Percentiles rank a stretch among this genome's conserved stretches.
These are phyloP conservation scores for Ceratobasidium sp. DNA, from an alignment of 1,284 basidiomycete genomes.

Conservation along the genomic window DNA sequence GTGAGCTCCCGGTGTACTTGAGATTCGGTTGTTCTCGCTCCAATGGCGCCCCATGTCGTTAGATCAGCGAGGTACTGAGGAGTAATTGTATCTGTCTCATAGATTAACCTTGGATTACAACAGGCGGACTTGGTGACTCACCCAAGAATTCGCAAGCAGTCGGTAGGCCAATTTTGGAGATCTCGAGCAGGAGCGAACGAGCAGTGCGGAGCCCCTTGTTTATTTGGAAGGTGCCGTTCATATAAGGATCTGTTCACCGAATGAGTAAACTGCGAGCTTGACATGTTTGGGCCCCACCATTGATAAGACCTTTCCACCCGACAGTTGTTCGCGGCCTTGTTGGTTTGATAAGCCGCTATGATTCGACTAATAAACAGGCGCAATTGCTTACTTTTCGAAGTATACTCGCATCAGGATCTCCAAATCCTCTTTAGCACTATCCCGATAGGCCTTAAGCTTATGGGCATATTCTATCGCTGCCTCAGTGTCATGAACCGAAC, in stretches of 20 bases:
- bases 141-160: conserved; percentile 87
- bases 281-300: conserved; percentile 61
- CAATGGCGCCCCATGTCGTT: conserved; percentile 97
- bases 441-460: conserved; percentile 83
- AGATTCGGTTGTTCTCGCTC: conserved; percentile 94
- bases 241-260: conserved; percentile 69
- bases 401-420: conserved; percentile 98
- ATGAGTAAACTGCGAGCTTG: not conserved
- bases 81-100: conserved; percentile 74
- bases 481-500: conserved; percentile 92
- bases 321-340: conserved; percentile 88
- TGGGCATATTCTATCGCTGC: conserved; percentile 93
- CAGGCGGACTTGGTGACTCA: no score
- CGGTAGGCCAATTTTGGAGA: conserved; percentile 87
- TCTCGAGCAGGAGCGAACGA: conserved; percentile 87
- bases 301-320: conserved; percentile 99
- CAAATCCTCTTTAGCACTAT: conserved; percentile 84
- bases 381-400: conserved; percentile 79
- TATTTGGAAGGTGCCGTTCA: conserved; percentile 89
- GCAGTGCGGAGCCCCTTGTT: conserved; percentile 96
- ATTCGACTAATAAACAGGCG: not conserved
- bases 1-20: conserved; percentile 93
- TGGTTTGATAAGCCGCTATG: not conserved
- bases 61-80: conserved; percentile 97
- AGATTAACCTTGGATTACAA: no score